These are phyloP conservation scores for Aspergillus sp. DNA, from an alignment of 2,329 filamentous ascomycete genomes.

Conservation along the genomic window DNA sequence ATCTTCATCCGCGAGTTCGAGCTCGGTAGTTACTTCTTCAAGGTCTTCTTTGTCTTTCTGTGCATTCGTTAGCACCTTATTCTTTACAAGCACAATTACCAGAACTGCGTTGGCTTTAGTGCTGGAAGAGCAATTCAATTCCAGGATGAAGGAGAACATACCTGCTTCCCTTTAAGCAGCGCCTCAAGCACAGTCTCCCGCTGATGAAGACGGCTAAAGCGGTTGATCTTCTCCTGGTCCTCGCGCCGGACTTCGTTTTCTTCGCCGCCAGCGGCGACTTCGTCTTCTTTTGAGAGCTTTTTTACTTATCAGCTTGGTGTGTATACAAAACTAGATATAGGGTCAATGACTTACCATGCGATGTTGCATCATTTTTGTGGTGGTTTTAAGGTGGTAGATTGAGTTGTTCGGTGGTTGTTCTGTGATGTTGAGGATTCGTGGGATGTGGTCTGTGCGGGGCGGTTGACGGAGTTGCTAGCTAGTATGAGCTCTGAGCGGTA, in stretches of 20 bases:
- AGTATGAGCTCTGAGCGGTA: too few species aligned
- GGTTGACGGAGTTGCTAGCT: neutral
- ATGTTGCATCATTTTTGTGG: constrained; percentile 46
- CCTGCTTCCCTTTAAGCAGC: constrained; percentile 70
- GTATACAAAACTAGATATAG: neutral
- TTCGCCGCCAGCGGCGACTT: constrained; percentile 63
- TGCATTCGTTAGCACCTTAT: constrained; percentile 3
- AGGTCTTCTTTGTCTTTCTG: constrained; percentile 99
- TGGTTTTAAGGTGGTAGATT: neutral
- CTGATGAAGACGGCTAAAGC: constrained; percentile 89
- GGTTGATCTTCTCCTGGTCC: constrained; percentile 98
- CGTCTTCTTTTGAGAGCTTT: constrained; percentile 90
- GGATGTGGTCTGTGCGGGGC: constrained; percentile 18
- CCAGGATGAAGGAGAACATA: constrained; percentile 8
- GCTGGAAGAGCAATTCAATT: neutral
- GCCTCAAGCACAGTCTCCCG: constrained; percentile 73
- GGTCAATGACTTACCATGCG: constrained; percentile 48
- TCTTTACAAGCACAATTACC: neutral
- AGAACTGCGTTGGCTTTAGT: too few species aligned
- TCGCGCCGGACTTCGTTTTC: constrained; percentile 92
- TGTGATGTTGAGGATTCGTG: constrained; percentile 10
- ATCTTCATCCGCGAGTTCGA: constrained; percentile 93
- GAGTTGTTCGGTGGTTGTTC: neutral
- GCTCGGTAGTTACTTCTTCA: constrained; percentile 81
- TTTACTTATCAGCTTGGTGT: neutral